A percentile compares a stretch with the other conserved stretches of the same genome.
These are phyloP conservation scores for Fusarium phyllophilum DNA, from an alignment of 2,329 filamentous ascomycete species.

Conservation along the genomic window DNA sequence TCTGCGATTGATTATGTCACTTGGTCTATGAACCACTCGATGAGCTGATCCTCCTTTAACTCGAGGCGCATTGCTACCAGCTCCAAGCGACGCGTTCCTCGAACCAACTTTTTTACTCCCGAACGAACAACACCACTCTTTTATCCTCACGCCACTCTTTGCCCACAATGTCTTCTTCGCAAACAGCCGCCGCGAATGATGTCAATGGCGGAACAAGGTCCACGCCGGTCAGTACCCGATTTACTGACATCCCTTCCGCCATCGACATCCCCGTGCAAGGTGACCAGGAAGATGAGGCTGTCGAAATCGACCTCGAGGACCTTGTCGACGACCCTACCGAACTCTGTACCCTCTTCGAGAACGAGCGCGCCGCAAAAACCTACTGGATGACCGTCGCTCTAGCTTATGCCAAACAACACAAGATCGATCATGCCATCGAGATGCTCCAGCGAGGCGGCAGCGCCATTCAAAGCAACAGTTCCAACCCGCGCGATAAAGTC, in stretches of 20 bases:
- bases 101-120: constrained; percentile 26
- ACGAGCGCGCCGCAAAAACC: constrained; percentile 87
- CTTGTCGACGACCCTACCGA: constrained; percentile 94
- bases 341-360: constrained; percentile 93
- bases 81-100: constrained; percentile 46
- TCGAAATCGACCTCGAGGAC: constrained; percentile 93
- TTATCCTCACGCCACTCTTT: not conserved
- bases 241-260: constrained; percentile 71
- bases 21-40: constrained; percentile 39
- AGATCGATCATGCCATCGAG: constrained; percentile 84
- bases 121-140: constrained; percentile 18
- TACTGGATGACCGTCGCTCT: constrained; percentile 99
- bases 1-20: constrained; percentile 42
- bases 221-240: constrained; percentile 63
- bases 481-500: constrained; percentile 82
- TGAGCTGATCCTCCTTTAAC: constrained; percentile 44
- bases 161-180: constrained; percentile 53
- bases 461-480: constrained; percentile 75
- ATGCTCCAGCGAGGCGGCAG: constrained; percentile 78
- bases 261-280: constrained; percentile 74
- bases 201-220: constrained; percentile 51
- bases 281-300: constrained; percentile 75
- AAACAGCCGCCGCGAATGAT: constrained; percentile 59
- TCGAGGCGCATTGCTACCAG: constrained; percentile 47
- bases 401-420: constrained; percentile 95